These are phyloP conservation scores for Oenanthe sinensis DNA, from an alignment of 129 eudicot genomes.

Conservation along the genomic window DNA sequence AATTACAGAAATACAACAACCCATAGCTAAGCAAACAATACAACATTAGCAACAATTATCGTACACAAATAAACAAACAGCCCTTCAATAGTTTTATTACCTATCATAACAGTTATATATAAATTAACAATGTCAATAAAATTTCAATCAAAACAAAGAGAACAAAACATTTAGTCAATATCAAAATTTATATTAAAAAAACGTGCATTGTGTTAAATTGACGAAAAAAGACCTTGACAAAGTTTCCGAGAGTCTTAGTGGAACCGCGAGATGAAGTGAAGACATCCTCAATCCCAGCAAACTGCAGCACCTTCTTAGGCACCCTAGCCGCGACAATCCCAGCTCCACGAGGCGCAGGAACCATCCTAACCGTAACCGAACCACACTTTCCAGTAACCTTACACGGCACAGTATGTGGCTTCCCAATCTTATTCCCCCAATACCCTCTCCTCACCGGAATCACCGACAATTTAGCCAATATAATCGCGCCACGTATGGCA, in stretches of 20 bases:
- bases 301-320: conserved; percentile 58
- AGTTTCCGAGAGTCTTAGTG: conserved; percentile 57
- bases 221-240: conserved; percentile 34
- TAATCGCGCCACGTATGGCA: conserved; percentile 48
- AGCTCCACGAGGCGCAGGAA: conserved; percentile 53
- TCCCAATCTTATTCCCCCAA: conserved; percentile 66
- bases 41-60: background rate
- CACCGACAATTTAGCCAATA: conserved; percentile 41
- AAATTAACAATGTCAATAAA: background rate
- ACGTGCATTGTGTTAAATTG: background rate
- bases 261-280: conserved; percentile 55
- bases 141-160: no score
- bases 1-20: background rate
- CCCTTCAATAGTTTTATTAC: no score
- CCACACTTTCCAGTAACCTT: conserved; percentile 37
- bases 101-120: background rate
- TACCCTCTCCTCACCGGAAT: conserved; percentile 59
- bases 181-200: background rate
- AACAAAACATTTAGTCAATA: background rate
- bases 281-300: conserved; percentile 62
- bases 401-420: conserved; percentile 44
- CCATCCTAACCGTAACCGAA: conserved; percentile 32
- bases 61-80: no score
- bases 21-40: background rate
- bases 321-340: conserved; percentile 63